Conservation (phyloP, 2,329 filamentous ascomycete genomes). For the Monosporascus sp. region DNA sequence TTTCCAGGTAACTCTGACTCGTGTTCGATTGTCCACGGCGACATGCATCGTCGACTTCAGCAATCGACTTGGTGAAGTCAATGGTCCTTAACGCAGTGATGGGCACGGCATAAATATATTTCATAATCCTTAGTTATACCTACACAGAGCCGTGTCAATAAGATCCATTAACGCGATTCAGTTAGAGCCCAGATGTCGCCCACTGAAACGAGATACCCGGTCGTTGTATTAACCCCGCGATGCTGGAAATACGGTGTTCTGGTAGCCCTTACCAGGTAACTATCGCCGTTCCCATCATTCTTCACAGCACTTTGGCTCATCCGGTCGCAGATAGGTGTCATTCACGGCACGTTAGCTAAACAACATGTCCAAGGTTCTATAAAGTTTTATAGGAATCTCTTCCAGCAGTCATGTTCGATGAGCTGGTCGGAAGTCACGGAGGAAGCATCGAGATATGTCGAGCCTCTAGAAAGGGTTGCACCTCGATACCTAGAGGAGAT, state of each 20-base stretch:
- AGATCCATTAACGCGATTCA: not conserved
- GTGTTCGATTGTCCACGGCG: too few relatives aligned
- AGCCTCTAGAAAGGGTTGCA: conserved; percentile 32
- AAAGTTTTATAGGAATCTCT: conserved; percentile 30
- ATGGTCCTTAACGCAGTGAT: too few relatives aligned
- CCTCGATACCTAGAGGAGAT: conserved; percentile 39
- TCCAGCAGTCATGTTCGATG: conserved; percentile 26
- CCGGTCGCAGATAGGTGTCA: conserved; percentile 27
- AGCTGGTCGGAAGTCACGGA: conserved; percentile 25
- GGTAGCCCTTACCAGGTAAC: conserved; percentile 9
- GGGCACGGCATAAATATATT: too few relatives aligned
- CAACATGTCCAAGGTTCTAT: conserved; percentile 28
- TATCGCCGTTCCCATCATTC: not conserved
- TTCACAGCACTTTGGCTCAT: conserved; percentile 7
- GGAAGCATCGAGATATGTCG: conserved; percentile 41
- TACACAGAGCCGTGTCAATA: too few relatives aligned
- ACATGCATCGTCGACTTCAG: too few relatives aligned
- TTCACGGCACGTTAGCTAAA: conserved; percentile 27
- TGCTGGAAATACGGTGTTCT: conserved; percentile 9
- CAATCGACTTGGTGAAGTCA: too few relatives aligned
- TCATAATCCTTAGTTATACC: too few relatives aligned
- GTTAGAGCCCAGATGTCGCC: not conserved
- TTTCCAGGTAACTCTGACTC: too few relatives aligned
- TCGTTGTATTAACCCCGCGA: not conserved
- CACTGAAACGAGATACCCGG: not conserved